Evolutionary conservation across 2,329 filamentous ascomycete genomes (phyloP).

Genomic region (Diplodia intermedia): DNA sequence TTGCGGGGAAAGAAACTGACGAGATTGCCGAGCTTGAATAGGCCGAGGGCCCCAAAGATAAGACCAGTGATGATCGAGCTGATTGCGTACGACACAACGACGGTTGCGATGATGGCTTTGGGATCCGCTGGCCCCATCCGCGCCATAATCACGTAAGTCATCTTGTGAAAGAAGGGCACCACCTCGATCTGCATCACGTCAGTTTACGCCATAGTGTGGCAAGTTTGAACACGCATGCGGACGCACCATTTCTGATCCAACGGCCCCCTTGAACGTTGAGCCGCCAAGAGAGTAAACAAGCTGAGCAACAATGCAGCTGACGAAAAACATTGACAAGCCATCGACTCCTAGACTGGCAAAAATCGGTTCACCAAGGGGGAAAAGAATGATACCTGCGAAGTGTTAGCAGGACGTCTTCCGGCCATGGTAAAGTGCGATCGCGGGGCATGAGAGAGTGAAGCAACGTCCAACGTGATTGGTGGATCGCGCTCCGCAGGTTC

Average conservation of each 20-base stretch:
- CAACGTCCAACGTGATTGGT: not conserved
- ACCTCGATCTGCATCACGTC: constrained; percentile 77
- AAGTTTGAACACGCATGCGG: not conserved
- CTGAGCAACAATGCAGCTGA: constrained; percentile 95
- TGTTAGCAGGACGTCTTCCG: not conserved
- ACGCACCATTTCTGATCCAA: constrained; percentile 88
- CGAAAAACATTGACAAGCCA: constrained; percentile 98
- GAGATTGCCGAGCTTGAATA: constrained; percentile 85
- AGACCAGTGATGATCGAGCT: constrained; percentile 90
- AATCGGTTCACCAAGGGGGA: constrained; percentile 84
- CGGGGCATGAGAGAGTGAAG: not conserved
- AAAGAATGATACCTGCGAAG: constrained; percentile 80
- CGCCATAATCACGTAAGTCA: constrained; percentile 86
- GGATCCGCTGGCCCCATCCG: constrained; percentile 80
- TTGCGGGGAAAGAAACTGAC: constrained; percentile 97
- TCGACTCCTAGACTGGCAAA: constrained; percentile 88
- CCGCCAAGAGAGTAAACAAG: constrained; percentile 83
- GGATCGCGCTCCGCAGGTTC: not conserved
- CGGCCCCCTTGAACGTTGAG: constrained; percentile 86
- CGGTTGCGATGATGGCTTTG: constrained; percentile 89
- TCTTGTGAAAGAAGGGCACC: constrained; percentile 98
- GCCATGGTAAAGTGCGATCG: not conserved
- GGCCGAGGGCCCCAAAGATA: constrained; percentile 90
- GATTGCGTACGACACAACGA: constrained; percentile 86
- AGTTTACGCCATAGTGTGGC: constrained; percentile 21